Base-by-base conservation (phyloP, 2,329 filamentous ascomycete genomes). In the Penicillium verrucosum region DNA sequence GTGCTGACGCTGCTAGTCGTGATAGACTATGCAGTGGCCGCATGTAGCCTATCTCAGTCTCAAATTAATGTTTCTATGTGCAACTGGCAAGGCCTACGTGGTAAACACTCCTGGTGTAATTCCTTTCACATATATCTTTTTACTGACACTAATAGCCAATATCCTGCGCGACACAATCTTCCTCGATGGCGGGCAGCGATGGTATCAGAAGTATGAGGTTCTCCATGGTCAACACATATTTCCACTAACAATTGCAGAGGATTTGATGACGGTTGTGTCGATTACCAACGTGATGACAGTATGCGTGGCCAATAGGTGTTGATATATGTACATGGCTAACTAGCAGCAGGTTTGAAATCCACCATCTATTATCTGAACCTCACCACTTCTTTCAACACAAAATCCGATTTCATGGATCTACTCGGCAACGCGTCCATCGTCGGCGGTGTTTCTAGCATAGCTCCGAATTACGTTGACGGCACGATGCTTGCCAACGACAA, bases 401-500 rank as follows among this genome's bases (percentile, higher is more conserved):
- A 23, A 32, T 60, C 62, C 0, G 37, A 65, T 2, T 64, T 65
- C 7, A 51, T 51, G 18, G 16, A 23, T 5, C 12, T 62, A 21
- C 44, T 65, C 34, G 36, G 12, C 16, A 56, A 56, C 82, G 82
- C 59, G 58, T 81, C 43, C 77, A 51, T 61, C 7, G 43, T 47
- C 1, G 56, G 50, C 2, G 57, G 54, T 5, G 48, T 41, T 14
- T 41, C 55, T 27, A 63, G 56, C 34, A 45, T 64, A 12, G 56
- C 79, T 0, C 84, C 85, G 0, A 82, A 82, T 61, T 88, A 82
- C 59, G 59, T 77, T 16, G 85, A 88, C 58, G 88, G 88, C 2
- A 82, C 78, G 8, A 82, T 90, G 74, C 80, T 90, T 32, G 81
- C 80, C 46, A 90, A 89, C 62, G 76, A 89, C 56, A 73, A 80